These are phyloP conservation scores for Vanrija pseudolonga DNA, from an alignment of 1,284 basidiomycete genomes.

Conservation along the genomic window DNA sequence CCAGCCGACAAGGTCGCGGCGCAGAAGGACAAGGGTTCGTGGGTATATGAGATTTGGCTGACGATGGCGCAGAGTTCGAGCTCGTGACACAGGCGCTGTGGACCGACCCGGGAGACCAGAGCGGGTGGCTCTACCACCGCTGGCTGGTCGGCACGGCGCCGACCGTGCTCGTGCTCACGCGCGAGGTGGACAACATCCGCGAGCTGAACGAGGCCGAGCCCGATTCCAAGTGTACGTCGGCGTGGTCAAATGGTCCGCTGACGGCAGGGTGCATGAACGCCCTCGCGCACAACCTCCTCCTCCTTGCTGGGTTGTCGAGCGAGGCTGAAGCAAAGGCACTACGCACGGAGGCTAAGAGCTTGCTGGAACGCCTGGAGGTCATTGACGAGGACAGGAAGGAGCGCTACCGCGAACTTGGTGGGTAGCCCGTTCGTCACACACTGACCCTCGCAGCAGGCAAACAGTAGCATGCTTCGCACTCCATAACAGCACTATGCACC, in stretches of 20 bases:
- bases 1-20: constrained; percentile 55
- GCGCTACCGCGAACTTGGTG: constrained; percentile 44
- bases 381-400: constrained; percentile 45
- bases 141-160: constrained; percentile 82
- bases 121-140: constrained; percentile 95
- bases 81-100: constrained; percentile 91
- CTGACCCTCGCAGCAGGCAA: constrained; percentile 8
- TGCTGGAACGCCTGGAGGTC: constrained; percentile 35
- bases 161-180: constrained; percentile 57
- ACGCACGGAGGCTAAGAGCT: constrained; percentile 25
- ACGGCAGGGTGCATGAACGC: constrained; percentile 84
- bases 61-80: constrained; percentile 69
- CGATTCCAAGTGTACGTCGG: constrained; percentile 84
- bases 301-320: constrained; percentile 19
- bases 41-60: neutral
- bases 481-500: neutral
- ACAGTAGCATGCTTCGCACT: neutral
- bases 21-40: constrained; percentile 64
- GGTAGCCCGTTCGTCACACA: constrained; percentile 3
- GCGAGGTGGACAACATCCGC: constrained; percentile 77
- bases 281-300: constrained; percentile 67
- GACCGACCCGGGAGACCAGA: constrained; percentile 93
- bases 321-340: constrained; percentile 9
- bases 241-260: neutral
- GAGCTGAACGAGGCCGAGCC: constrained; percentile 88